phyloP scores from a whole-genome alignment of 2,329 filamentous ascomycete species.

The Pyricularia sp. region DNA sequence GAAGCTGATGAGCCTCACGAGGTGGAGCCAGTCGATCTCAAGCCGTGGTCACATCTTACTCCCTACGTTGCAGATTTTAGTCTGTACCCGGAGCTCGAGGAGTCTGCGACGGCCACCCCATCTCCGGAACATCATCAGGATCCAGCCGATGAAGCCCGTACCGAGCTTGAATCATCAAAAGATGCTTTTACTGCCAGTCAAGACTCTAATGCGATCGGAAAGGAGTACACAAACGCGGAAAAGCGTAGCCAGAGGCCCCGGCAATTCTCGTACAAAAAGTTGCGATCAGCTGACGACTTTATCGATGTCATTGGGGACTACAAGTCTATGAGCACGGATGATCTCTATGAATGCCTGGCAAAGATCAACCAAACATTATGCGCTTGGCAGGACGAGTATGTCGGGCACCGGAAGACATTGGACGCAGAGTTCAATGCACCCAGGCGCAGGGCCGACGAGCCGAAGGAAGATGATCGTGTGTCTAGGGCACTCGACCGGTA shows the following conservation, averaged over 20 bases:
- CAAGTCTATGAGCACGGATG: slow-evolving; percentile 36
- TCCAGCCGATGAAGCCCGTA: neutral
- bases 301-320: slow-evolving; percentile 36
- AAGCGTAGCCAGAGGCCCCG: neutral
- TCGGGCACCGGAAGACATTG: slow-evolving; percentile 36
- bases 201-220: neutral
- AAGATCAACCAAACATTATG: slow-evolving; percentile 34
- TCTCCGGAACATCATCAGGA: neutral
- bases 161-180: neutral
- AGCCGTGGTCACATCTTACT: slow-evolving; percentile 11
- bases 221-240: neutral
- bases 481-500: slow-evolving; percentile 32
- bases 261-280: slow-evolving; percentile 31
- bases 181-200: neutral
- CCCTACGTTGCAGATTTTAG: slow-evolving; percentile 9
- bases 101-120: neutral
- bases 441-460: slow-evolving; percentile 33
- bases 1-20: neutral
- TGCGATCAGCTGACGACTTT: slow-evolving; percentile 41
- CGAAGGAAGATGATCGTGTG: slow-evolving; percentile 23
- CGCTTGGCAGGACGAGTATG: slow-evolving; percentile 47
- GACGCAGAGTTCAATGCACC: slow-evolving; percentile 50
- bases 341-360: slow-evolving; percentile 34
- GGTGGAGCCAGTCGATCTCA: neutral
- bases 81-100: slow-evolving; percentile 11